phyloP scores from a whole-genome alignment of 306 rosid genomes.

The Vicia faba region DNA sequence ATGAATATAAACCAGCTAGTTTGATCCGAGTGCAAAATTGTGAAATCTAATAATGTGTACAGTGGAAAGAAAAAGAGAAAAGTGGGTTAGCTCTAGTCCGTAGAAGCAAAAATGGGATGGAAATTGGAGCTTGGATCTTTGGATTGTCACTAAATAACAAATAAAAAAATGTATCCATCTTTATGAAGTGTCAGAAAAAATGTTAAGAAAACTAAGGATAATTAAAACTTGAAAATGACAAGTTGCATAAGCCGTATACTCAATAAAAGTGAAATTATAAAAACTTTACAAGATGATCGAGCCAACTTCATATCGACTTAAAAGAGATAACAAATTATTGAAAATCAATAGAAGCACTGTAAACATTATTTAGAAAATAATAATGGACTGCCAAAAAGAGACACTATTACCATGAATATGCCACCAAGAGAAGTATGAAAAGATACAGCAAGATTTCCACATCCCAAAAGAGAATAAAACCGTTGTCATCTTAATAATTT shows the following conservation, averaged over 20 bases:
- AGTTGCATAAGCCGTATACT: not conserved
- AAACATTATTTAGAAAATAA: slow-evolving; percentile 25
- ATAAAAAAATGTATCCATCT: not conserved
- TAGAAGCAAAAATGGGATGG: slow-evolving; percentile 7
- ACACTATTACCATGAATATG: not conserved
- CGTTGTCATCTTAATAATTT: slow-evolving; percentile 19
- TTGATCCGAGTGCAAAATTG: slow-evolving; percentile 2
- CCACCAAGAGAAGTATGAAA: slow-evolving; percentile 1
- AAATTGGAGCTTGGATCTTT: slow-evolving; percentile 1
- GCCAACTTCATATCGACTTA: slow-evolving; percentile 23
- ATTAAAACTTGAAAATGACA: slow-evolving; percentile 25
- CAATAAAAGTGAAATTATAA: slow-evolving; percentile 19
- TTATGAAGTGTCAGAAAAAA: slow-evolving; percentile 14
- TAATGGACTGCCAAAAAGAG: slow-evolving; percentile 9
- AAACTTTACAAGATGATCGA: slow-evolving; percentile 2
- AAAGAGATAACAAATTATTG: slow-evolving; percentile 5
- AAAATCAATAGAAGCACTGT: not conserved
- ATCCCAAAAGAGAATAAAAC: slow-evolving; percentile 10
- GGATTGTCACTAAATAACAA: slow-evolving; percentile 11
- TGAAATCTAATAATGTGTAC: not conserved
- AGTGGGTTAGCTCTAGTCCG: not conserved
- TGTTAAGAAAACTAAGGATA: slow-evolving; percentile 8
- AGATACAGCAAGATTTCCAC: slow-evolving; percentile 3
- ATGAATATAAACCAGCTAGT: not conserved
- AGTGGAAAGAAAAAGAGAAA: too few species aligned